phyloP scores from a whole-genome alignment of 202 grass and related monocot genomes.

The Setaria italica region DNA sequence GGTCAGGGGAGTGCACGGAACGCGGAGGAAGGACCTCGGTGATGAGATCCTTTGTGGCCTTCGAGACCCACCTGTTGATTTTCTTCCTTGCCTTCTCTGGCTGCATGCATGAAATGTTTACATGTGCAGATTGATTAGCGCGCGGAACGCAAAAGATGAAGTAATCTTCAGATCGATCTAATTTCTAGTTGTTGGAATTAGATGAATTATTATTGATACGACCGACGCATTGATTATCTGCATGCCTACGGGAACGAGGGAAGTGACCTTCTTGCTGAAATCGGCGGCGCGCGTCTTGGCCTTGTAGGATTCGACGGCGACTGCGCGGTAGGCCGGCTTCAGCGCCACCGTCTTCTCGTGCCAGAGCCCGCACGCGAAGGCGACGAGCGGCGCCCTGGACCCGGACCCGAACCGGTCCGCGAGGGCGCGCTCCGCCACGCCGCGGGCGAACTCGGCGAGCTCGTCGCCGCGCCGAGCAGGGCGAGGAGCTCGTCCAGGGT shows the following conservation, averaged over 20 bases:
- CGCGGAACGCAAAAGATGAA: too few relatives aligned
- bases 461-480: constrained; percentile 20
- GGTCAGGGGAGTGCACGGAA: background rate
- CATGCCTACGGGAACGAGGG: too few relatives aligned
- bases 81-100: background rate
- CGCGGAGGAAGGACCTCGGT: background rate
- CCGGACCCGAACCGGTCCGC: background rate
- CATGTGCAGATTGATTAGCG: background rate
- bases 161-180: too few relatives aligned
- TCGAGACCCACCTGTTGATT: constrained; percentile 24
- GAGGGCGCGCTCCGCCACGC: background rate
- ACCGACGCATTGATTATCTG: too few relatives aligned
- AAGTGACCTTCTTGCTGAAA: background rate
- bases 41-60: constrained; percentile 29
- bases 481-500: constrained; percentile 23
- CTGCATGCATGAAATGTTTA: background rate
- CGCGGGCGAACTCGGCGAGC: background rate
- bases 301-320: background rate
- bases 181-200: too few relatives aligned
- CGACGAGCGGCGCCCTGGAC: background rate
- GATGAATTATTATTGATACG: too few relatives aligned
- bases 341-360: background rate
- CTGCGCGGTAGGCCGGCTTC: background rate
- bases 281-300: background rate
- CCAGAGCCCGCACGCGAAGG: constrained; percentile 19